Evolutionary conservation across 2,329 filamentous ascomycete species (phyloP).

Genomic region (Tolypocladium album): DNA sequence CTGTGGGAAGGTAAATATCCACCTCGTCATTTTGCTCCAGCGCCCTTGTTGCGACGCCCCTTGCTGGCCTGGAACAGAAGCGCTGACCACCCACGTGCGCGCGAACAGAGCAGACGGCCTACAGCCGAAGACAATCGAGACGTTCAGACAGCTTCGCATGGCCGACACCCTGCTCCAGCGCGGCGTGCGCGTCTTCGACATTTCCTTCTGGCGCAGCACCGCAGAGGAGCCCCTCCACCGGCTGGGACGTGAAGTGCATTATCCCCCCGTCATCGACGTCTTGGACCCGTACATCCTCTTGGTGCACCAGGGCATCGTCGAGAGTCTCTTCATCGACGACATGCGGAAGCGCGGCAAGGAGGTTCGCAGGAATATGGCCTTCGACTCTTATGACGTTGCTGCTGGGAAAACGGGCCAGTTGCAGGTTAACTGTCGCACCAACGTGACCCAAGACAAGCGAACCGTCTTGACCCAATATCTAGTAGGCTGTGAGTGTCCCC

Average conservation of each 20-base stretch:
- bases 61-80: neutral
- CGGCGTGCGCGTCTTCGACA: slow-evolving; percentile 63
- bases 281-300: slow-evolving; percentile 46
- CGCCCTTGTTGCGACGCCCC: neutral
- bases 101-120: slow-evolving; percentile 53
- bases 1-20: slow-evolving; percentile 41
- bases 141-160: slow-evolving; percentile 61
- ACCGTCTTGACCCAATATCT: slow-evolving; percentile 51
- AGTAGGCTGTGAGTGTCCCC: slow-evolving; percentile 47
- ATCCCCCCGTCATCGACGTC: slow-evolving; percentile 50
- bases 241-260: slow-evolving; percentile 56
- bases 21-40: neutral
- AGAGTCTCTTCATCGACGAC: slow-evolving; percentile 59
- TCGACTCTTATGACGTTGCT: slow-evolving; percentile 42
- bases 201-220: slow-evolving; percentile 58
- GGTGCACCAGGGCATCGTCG: slow-evolving; percentile 66
- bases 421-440: slow-evolving; percentile 40
- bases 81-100: slow-evolving; percentile 7
- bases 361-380: slow-evolving; percentile 54
- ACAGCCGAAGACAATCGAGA: slow-evolving; percentile 71
- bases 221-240: slow-evolving; percentile 42
- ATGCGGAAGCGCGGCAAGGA: slow-evolving; percentile 51
- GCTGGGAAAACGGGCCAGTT: slow-evolving; percentile 31
- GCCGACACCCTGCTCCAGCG: slow-evolving; percentile 56
- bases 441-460: slow-evolving; percentile 38